Evolutionary conservation across 2,329 filamentous ascomycete genomes (phyloP), one percentile per base, ranked within the genome.

Genomic region (Aspergillus texensis): DNA sequence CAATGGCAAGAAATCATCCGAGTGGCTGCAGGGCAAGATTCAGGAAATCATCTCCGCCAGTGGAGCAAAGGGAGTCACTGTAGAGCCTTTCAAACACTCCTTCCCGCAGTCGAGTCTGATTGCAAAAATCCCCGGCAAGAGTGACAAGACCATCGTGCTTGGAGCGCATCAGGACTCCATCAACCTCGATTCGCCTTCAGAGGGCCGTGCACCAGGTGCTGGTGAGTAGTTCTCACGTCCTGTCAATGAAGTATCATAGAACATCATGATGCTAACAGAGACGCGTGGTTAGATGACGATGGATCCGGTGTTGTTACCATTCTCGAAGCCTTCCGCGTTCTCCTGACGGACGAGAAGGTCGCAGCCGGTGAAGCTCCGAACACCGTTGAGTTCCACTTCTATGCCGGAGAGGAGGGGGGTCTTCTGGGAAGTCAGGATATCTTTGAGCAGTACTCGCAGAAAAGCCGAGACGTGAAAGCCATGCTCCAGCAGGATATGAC

Each of bases 401-500:
- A 60, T 36, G 46, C 58, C 10, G 58, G 32, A 10, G 58, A 60
- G 34, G 58, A 60, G 48, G 58, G 34, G 1, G 58, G 58, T 12
- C 58, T 60, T 1, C 26, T 60, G 34, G 58, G 58, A n/a, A 60
- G 58, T 16, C 58, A 60, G 28, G 58, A 39, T 2, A 60, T 60
- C 12, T 60, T 53, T n/a, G 6, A 19, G 6, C 32, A 60, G 16
- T 60, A 60, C n/a, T 54, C 58, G 2, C 24, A 50, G 26, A n/a
- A 54, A 9, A 45, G 19, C 12, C 41, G 32, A n/a, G 32, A 54
- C 4, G 58, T 60, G 32, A 52, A 53, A 41, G 58, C 34, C 46
- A 53, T 60, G 46, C 48, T 60, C 12, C 58, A 60, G 36, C 58
- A 54, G 32, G 58, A 60, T 19, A 54, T 60, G 58, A 54, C 46